phyloP scores from a whole-genome alignment of 148 eudicot genomes.

The Fagopyrum esculentum region DNA sequence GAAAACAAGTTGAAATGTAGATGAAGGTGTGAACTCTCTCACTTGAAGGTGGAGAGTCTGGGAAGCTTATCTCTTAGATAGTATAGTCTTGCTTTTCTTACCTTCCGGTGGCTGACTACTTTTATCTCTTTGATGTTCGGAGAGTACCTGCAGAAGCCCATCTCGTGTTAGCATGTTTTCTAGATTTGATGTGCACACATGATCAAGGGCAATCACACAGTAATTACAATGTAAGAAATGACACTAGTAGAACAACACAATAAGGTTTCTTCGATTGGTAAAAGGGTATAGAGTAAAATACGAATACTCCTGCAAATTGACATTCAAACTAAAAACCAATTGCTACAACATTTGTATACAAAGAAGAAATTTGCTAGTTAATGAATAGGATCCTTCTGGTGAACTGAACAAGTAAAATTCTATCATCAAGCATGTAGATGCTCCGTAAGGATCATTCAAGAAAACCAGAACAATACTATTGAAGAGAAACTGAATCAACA shows the following conservation, averaged over 20 bases:
- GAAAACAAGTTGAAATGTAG: neutral
- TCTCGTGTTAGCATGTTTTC: conserved; percentile 1
- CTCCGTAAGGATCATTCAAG: neutral
- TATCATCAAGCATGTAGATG: neutral
- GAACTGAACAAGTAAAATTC: neutral
- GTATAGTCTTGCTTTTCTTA: conserved; percentile 82
- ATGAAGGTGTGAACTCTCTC: conserved; percentile 2
- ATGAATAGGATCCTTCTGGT: no score
- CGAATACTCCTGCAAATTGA: no score
- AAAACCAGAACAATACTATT: neutral
- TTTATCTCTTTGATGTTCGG: conserved; percentile 78
- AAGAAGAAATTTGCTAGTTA: no score
- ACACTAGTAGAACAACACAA: neutral
- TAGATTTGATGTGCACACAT: neutral
- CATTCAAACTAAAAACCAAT: no score
- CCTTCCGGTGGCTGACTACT: conserved; percentile 75
- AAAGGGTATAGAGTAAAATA: neutral
- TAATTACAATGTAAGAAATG: neutral
- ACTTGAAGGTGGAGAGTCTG: conserved; percentile 75
- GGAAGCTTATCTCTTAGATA: conserved; percentile 96
- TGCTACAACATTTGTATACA: no score
- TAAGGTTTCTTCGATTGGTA: neutral
- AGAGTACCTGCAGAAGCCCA: conserved; percentile 56
- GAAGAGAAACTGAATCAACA: neutral
- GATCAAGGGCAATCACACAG: neutral